Evolutionary conservation across 345 rosid species (phyloP), one percentile per base, ranked within the genome.

Genomic region (Eucalyptus tenuipes): DNA sequence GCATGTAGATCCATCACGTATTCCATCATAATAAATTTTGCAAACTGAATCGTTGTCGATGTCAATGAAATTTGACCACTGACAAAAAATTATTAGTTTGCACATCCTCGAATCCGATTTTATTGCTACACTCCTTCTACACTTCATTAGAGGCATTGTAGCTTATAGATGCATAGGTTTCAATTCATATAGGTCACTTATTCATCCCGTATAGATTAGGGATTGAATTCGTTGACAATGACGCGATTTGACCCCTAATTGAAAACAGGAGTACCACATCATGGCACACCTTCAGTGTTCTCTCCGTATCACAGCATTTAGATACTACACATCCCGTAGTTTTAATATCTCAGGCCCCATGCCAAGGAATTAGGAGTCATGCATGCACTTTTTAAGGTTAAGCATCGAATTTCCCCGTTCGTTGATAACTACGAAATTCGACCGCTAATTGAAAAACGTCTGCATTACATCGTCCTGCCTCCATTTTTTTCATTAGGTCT

Each of bases 21-120:
- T 59, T 59, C 2, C 31, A 59, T 59, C 66, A 27, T 59, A 59
- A 59, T 12, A 25, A 59, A 12, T 59, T 59, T 59, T 27, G 66
- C 16, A 0, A 59, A 59, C n/a, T 15, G 1, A 59, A 27, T 59
- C n/a, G 0, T 3, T 59, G 31, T 59, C 0, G 2, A 59, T 12
- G 66, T 59, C 15, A 57, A 57, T 57, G 15, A 59, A 59, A 59
- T 59, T 59, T 59, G 66, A 27, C 66, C 66, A 29, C 31, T 0
- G 16, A 59, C 66, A 59, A 59, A 59, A 59, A 0, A 59, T 27
- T 25, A 27, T 59, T 59, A 59, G n/a, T 59, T 59, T 59, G 66
- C n/a, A 27, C 27, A 59, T 59, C 66, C 31, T 27, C 11, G 31
- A 27, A 27, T 25, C 66, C 66, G 27, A 25, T 59, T 59, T 59